These are phyloP conservation scores for Diaporthe caulivora DNA, from an alignment of 2,329 filamentous ascomycete species.

Conservation along the genomic window DNA sequence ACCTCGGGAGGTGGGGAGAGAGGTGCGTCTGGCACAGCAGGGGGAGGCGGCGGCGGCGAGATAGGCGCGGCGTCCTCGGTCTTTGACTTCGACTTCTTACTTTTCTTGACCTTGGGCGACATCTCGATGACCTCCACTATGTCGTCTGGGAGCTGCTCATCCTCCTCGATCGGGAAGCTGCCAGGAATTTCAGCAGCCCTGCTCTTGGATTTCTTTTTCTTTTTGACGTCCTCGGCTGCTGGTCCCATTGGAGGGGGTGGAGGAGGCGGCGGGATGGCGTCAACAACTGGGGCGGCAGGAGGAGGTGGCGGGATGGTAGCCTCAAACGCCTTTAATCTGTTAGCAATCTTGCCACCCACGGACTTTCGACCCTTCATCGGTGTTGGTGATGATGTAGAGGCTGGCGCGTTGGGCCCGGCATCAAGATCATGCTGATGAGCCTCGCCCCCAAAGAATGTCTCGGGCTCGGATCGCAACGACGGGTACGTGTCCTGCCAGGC, in stretches of 20 bases:
- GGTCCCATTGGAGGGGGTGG: constrained; percentile 49
- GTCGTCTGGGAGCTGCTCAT: constrained; percentile 51
- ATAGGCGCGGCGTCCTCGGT: constrained; percentile 1
- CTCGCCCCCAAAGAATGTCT: constrained; percentile 40
- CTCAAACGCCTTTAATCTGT: constrained; percentile 70
- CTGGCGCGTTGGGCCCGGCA: neutral
- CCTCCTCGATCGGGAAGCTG: constrained; percentile 67
- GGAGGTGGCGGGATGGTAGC: constrained; percentile 51
- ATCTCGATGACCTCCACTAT: constrained; percentile 65
- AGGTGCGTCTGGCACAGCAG: constrained; percentile 61
- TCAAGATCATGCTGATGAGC: constrained; percentile 18
- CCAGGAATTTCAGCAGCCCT: constrained; percentile 63
- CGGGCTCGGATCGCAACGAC: constrained; percentile 52
- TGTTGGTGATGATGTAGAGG: constrained; percentile 43
- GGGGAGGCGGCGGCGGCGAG: constrained; percentile 40
- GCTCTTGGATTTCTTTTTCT: constrained; percentile 51
- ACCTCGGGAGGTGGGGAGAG: constrained; percentile 66
- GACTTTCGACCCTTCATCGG: constrained; percentile 64
- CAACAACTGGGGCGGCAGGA: constrained; percentile 45
- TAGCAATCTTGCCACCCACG: constrained; percentile 65
- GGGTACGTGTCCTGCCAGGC: constrained; percentile 55
- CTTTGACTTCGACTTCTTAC: constrained; percentile 43
- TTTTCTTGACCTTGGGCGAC: constrained; percentile 55
- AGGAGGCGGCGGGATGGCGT: constrained; percentile 51
- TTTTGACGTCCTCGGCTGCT: constrained; percentile 53